Evolutionary conservation across 1,284 basidiomycete species (phyloP).

Genomic region (Cutaneotrichosporon sp.): DNA sequence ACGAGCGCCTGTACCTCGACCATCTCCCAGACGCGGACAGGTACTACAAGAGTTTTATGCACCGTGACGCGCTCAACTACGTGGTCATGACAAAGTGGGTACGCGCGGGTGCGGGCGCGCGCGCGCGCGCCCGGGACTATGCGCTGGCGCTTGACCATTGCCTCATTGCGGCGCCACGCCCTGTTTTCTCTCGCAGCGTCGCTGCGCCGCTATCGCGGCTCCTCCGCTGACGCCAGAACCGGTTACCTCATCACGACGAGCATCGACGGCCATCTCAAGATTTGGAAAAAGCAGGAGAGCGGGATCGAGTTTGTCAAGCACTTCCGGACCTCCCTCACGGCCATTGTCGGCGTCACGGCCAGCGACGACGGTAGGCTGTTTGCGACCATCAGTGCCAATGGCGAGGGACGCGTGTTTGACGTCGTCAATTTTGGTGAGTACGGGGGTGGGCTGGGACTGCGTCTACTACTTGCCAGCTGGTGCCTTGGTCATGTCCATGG

Average conservation of each 20-base stretch:
- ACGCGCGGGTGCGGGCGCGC: neutral
- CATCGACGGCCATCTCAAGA: constrained; percentile 88
- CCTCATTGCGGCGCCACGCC: too few species aligned
- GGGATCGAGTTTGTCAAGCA: constrained; percentile 93
- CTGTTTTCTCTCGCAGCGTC: too few species aligned
- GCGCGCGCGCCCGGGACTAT: too few species aligned
- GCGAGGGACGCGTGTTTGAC: constrained; percentile 89
- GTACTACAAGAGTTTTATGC: constrained; percentile 98
- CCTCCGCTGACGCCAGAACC: constrained; percentile 55
- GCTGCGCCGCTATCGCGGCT: too few species aligned
- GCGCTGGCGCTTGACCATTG: too few species aligned
- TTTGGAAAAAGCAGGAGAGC: constrained; percentile 96
- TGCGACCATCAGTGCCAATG: constrained; percentile 79
- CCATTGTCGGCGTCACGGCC: constrained; percentile 74
- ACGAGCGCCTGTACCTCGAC: constrained; percentile 80
- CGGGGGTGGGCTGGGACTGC: too few species aligned
- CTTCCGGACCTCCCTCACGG: constrained; percentile 81
- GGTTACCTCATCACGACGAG: constrained; percentile 93
- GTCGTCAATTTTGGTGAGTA: constrained; percentile 87
- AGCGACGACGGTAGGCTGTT: constrained; percentile 89
- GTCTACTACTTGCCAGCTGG: too few species aligned
- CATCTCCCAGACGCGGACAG: constrained; percentile 87
- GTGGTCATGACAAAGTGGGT: constrained; percentile 74
- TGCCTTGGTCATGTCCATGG: too few species aligned
- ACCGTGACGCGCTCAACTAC: constrained; percentile 86